Evolutionary conservation across 441 rosid species (phyloP).

Genomic region (Populus hybrid): DNA sequence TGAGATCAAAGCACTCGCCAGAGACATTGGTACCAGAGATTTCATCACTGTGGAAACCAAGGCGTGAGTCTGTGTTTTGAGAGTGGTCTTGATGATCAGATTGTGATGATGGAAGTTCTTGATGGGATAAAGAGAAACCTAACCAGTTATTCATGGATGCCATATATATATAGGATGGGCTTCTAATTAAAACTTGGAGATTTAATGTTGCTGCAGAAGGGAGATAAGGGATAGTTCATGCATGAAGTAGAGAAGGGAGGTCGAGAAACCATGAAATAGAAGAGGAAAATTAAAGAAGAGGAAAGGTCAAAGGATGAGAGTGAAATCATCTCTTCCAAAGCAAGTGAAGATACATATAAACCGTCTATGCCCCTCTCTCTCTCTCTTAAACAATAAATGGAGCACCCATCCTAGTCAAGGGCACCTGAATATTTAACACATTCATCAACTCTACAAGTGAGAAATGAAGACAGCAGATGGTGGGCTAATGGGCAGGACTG

Average conservation of each 20-base stretch:
- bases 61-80: conserved; percentile 38
- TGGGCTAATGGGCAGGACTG: conserved; percentile 21
- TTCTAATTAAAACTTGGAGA: neutral
- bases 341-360: conserved; percentile 40
- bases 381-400: conserved; percentile 15
- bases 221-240: conserved; percentile 35
- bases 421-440: conserved; percentile 9
- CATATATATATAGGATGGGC: neutral
- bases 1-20: conserved; percentile 49
- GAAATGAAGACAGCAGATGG: neutral
- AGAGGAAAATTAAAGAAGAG: conserved; percentile 31
- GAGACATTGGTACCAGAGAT: conserved; percentile 34
- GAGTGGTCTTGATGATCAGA: conserved; percentile 35
- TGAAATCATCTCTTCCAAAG: conserved; percentile 30
- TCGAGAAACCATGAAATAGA: conserved; percentile 19
- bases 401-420: conserved; percentile 13
- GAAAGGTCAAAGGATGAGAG: conserved; percentile 38
- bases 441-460: neutral
- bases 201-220: neutral
- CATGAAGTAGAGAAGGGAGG: conserved; percentile 29
- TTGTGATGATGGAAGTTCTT: conserved; percentile 38
- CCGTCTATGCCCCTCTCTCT: neutral
- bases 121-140: conserved; percentile 75
- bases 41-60: conserved; percentile 45
- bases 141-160: conserved; percentile 67